A percentile compares a stretch with the other conserved stretches of the same genome.
phyloP scores from a whole-genome alignment of 345 rosid species.

The Eucalyptus erythrocorys region DNA sequence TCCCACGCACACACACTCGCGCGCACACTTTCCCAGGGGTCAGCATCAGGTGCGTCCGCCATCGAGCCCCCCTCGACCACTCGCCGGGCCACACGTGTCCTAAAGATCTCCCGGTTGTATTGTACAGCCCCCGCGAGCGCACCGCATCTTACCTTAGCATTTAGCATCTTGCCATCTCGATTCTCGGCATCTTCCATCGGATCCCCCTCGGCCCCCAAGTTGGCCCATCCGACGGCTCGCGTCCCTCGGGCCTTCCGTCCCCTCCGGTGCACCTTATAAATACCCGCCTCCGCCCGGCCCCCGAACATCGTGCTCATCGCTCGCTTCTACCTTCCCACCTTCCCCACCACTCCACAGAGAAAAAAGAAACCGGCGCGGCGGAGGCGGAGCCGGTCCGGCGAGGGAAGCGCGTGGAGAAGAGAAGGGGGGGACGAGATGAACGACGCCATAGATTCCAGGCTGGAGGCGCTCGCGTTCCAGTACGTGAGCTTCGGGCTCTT shows the following conservation, averaged over 20 bases:
- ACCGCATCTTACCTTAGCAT: neutral
- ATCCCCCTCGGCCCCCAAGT: constrained; percentile 1
- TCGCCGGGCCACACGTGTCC: neutral
- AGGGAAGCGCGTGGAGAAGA: neutral
- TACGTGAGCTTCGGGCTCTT: constrained; percentile 32
- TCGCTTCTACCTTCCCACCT: neutral
- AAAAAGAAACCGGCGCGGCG: neutral
- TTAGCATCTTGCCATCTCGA: constrained; percentile 46
- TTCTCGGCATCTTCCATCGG: constrained; percentile 36
- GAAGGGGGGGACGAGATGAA: neutral
- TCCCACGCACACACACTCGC: neutral
- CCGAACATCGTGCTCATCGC: neutral
- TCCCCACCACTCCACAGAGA: neutral
- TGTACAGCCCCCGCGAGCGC: neutral
- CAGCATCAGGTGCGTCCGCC: neutral
- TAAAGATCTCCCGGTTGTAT: accelerated
- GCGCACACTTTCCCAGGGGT: neutral
- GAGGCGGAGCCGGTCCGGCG: neutral
- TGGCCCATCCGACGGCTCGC: constrained; percentile 15
- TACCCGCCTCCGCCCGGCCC: neutral
- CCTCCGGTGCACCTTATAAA: neutral
- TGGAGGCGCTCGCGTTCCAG: constrained; percentile 39
- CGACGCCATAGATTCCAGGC: constrained; percentile 15
- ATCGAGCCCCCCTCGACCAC: neutral
- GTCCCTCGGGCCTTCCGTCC: neutral